phyloP scores from a whole-genome alignment of 345 rosid genomes.

The Dipteronia sinensis region DNA sequence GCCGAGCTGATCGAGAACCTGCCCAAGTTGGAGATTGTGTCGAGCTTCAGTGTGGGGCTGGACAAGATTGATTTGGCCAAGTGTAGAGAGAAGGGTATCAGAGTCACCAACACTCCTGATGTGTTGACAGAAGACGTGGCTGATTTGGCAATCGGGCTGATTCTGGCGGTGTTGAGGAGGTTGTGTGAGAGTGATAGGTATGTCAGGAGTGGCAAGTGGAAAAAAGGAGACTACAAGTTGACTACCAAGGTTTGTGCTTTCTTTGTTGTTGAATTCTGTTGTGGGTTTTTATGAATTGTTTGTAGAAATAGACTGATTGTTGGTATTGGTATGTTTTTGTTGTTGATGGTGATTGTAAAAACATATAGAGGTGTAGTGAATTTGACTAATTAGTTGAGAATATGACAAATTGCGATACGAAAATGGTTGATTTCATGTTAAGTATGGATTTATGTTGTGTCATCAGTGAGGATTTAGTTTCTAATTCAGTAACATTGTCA shows the following conservation, averaged over 20 bases:
- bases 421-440: background rate
- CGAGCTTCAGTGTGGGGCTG: constrained; percentile 63
- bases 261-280: background rate
- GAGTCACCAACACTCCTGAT: constrained; percentile 66
- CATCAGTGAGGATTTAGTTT: background rate
- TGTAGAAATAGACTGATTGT: background rate
- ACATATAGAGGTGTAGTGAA: too few relatives aligned
- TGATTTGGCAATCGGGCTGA: constrained; percentile 58
- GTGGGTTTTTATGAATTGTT: background rate
- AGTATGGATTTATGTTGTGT: background rate
- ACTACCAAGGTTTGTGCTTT: constrained; percentile 48
- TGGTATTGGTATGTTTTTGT: background rate
- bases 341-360: background rate
- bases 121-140: constrained; percentile 74
- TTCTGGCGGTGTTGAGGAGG: constrained; percentile 55
- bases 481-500: background rate
- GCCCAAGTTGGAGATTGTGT: constrained; percentile 59
- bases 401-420: background rate
- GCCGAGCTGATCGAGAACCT: constrained; percentile 51
- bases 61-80: constrained; percentile 58
- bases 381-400: background rate
- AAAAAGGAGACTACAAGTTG: constrained; percentile 39
- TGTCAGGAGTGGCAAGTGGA: constrained; percentile 59
- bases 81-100: constrained; percentile 57
- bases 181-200: constrained; percentile 49